phyloP scores from a whole-genome alignment of 352 stramenopile species.

The Peronosclerospora sorghi region DNA sequence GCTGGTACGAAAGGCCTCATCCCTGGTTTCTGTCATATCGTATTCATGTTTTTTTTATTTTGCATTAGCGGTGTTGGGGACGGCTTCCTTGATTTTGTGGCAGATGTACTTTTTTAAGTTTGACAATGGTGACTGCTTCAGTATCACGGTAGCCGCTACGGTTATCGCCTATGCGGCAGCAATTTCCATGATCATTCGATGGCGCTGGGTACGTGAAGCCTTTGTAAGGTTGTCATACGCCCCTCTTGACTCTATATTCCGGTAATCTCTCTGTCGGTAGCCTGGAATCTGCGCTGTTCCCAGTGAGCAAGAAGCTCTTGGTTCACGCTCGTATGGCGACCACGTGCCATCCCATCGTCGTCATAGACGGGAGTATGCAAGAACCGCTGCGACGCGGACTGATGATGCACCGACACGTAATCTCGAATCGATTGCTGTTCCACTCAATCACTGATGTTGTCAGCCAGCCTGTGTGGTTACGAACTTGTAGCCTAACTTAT shows the following conservation, averaged over 20 bases:
- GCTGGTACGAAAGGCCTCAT: conserved; percentile 15
- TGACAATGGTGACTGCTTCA: conserved; percentile 71
- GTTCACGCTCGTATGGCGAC: conserved; percentile 12
- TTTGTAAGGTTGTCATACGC: not conserved
- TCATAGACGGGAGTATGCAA: conserved; percentile 9
- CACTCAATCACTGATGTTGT: conserved; percentile 18
- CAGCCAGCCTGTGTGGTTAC: not conserved
- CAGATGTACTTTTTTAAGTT: conserved; percentile 38
- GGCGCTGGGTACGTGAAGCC: conserved; percentile 43
- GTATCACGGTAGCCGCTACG: conserved; percentile 46
- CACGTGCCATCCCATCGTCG: conserved; percentile 15
- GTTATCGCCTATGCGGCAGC: conserved; percentile 52
- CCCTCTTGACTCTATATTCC: conserved; percentile 3
- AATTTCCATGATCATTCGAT: conserved; percentile 67
- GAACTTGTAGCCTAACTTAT: conserved; percentile 4
- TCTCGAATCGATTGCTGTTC: conserved; percentile 13
- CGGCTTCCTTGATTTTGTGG: conserved; percentile 41
- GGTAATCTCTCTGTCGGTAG: conserved; percentile 16
- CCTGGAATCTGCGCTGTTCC: conserved; percentile 64
- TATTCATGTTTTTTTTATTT: conserved; percentile 1
- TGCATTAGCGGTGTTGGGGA: conserved; percentile 31
- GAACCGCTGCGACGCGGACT: conserved; percentile 6
- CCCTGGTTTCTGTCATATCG: not conserved
- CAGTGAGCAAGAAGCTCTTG: conserved; percentile 50
- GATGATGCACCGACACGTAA: conserved; percentile 8